phyloP scores from a whole-genome alignment of 805 yeast species.

The Ogataea ramenticola region DNA sequence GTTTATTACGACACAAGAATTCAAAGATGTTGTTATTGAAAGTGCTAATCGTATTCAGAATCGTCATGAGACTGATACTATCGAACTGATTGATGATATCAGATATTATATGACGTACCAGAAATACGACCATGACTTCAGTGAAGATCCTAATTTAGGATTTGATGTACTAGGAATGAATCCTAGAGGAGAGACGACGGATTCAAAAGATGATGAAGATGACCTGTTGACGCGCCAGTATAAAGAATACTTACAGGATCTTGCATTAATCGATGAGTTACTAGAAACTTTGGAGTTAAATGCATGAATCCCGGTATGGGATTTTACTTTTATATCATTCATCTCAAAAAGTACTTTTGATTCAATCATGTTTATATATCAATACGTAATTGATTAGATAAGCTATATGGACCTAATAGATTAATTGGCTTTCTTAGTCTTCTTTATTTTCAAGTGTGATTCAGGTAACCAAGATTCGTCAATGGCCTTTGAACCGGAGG shows the following conservation, averaged over 20 bases:
- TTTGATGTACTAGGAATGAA: not conserved
- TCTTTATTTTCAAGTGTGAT: conserved; percentile 34
- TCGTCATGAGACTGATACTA: conserved; percentile 72
- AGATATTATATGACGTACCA: conserved; percentile 47
- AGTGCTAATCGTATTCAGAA: conserved; percentile 38
- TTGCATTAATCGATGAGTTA: conserved; percentile 32
- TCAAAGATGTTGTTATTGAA: conserved; percentile 31
- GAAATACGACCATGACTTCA: conserved; percentile 24
- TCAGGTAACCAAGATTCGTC: conserved; percentile 57
- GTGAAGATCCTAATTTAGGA: conserved; percentile 1
- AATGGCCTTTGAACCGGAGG: conserved; percentile 19
- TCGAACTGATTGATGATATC: conserved; percentile 74
- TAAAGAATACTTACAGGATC: conserved; percentile 30
- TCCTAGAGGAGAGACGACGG: too few relatives aligned
- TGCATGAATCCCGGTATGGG: too few relatives aligned
- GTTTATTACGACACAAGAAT: conserved; percentile 31
- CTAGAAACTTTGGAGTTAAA: conserved; percentile 32
- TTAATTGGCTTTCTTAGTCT: conserved; percentile 23
- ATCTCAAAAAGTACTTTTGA: too few relatives aligned
- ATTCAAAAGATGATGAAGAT: conserved; percentile 9
- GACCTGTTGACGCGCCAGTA: conserved; percentile 2
- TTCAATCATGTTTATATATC: too few relatives aligned
- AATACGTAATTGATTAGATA: too few relatives aligned
- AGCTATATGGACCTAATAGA: too few relatives aligned
- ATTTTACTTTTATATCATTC: too few relatives aligned